phyloP scores from a whole-genome alignment of 768 basidiomycete genomes.

The Saitozyma sp. region DNA sequence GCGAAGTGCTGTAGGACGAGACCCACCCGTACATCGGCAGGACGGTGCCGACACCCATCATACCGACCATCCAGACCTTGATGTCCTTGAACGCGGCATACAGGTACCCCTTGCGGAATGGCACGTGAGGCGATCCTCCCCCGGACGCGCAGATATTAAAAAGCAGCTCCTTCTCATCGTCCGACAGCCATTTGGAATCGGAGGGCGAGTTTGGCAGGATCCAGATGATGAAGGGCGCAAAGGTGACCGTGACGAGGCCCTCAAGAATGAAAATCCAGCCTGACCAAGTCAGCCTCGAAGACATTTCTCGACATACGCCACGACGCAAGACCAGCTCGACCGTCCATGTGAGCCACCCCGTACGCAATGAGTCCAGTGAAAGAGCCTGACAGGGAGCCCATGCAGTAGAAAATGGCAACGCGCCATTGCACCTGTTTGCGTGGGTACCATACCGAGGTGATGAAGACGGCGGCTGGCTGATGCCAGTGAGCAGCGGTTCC shows the following conservation, averaged over 20 bases:
- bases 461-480: too few relatives aligned
- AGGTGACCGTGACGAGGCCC: neutral
- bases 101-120: conserved; percentile 1
- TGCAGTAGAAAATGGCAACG: too few relatives aligned
- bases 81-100: conserved; percentile 4
- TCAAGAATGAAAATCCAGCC: conserved; percentile 7
- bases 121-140: neutral
- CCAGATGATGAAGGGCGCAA: neutral
- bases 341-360: too few relatives aligned
- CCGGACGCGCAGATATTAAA: neutral
- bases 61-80: conserved; percentile 4
- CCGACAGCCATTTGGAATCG: neutral
- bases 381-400: too few relatives aligned
- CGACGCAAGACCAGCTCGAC: neutral
- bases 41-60: conserved; percentile 2
- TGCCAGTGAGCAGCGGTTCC: too few relatives aligned
- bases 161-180: neutral
- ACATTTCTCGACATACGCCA: conserved; percentile 3
- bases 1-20: neutral
- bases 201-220: conserved; percentile 1
- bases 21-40: conserved; percentile 5
- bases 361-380: too few relatives aligned
- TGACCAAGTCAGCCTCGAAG: neutral
- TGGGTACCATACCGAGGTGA: too few relatives aligned
- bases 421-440: too few relatives aligned